Evolutionary conservation across 768 basidiomycete species (phyloP), one percentile per base, ranked within the genome.

Genomic region (Rhodotorula toruloides): DNA sequence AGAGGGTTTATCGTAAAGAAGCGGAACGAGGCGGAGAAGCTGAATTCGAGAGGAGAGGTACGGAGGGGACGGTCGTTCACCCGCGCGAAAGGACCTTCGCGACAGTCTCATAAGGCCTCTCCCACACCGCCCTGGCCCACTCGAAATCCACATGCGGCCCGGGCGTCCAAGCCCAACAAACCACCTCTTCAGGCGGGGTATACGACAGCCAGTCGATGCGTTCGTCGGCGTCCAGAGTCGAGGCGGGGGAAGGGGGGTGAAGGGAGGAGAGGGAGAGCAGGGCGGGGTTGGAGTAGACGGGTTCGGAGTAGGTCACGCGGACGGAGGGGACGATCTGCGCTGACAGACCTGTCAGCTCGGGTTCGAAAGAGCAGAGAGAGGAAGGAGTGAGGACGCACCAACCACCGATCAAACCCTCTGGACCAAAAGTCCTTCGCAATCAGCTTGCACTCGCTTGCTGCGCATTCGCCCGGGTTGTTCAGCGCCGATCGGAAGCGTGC

Each of bases 391-490:
- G 8, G 8, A 42, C 61, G 37, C 25, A 70, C 62, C 29, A 71
- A 43, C 70, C 70, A 71, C 11, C 70, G 70, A 17, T 61, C 63
- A 42, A 50, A 63, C 0, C 63, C 70, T 12, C 61, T 34, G 8
- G 58, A n/a, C 70, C 70, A 71, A 12, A 71, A 58, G 47, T 71
- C 70, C 4, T 55, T 50, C 0, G 66, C 66, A 34, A 71, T 12
- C 29, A 63, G 67, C 63, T 71, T 71, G 63, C 70, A 71, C 46
- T 71, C 70, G 31, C 61, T 63, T 1, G 70, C 70, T 10, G 59
- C 58, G 44, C 61, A 62, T 36, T 54, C 61, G 29, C 58, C 58
- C 31, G 12, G 39, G 29, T 25, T 48, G 36, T 54, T 47, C 16
- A 43, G 25, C 34, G 27, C 46, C 39, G 60, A 53, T 37, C 27